These are phyloP conservation scores for Hortiboletus flavorubellus DNA, from an alignment of 768 basidiomycete genomes.

Conservation along the genomic window DNA sequence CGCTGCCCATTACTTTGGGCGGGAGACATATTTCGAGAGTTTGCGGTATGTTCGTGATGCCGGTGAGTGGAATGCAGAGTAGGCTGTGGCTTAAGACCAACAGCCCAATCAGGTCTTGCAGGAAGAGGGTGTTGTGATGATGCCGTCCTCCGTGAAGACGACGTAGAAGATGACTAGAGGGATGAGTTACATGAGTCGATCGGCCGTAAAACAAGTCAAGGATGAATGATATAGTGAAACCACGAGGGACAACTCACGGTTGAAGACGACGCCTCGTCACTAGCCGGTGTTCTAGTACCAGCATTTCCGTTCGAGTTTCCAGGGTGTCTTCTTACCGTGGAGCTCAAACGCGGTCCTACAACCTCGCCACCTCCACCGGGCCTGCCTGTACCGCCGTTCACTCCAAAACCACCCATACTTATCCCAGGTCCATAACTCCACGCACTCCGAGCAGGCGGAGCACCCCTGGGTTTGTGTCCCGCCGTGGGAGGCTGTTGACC, in stretches of 20 bases:
- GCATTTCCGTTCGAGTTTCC: slow-evolving; percentile 51
- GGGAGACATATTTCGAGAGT: slow-evolving; percentile 40
- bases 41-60: slow-evolving; percentile 48
- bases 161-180: slow-evolving; percentile 70
- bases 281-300: slow-evolving; percentile 56
- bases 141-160: slow-evolving; percentile 71
- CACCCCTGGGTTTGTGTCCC: slow-evolving; percentile 28
- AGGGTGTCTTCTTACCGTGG: slow-evolving; percentile 44
- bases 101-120: slow-evolving; percentile 85
- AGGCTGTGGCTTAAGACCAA: slow-evolving; percentile 75
- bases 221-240: background rate
- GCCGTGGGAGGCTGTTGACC: slow-evolving; percentile 31
- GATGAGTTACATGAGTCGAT: slow-evolving; percentile 15
- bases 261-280: slow-evolving; percentile 75
- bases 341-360: slow-evolving; percentile 64
- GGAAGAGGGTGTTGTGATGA: slow-evolving; percentile 78
- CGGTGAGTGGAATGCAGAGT: slow-evolving; percentile 54
- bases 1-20: slow-evolving; percentile 35
- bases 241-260: slow-evolving; percentile 51
- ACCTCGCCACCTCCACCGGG: slow-evolving; percentile 39
- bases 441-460: slow-evolving; percentile 45
- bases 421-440: slow-evolving; percentile 73
- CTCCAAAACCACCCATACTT: slow-evolving; percentile 43
- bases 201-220: background rate
- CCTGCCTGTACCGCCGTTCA: slow-evolving; percentile 27